Percentiles rank a stretch among this genome's conserved stretches.
Conservation (phyloP, 192 early-diverging fungal genomes). For the Coemansia reversa region DNA sequence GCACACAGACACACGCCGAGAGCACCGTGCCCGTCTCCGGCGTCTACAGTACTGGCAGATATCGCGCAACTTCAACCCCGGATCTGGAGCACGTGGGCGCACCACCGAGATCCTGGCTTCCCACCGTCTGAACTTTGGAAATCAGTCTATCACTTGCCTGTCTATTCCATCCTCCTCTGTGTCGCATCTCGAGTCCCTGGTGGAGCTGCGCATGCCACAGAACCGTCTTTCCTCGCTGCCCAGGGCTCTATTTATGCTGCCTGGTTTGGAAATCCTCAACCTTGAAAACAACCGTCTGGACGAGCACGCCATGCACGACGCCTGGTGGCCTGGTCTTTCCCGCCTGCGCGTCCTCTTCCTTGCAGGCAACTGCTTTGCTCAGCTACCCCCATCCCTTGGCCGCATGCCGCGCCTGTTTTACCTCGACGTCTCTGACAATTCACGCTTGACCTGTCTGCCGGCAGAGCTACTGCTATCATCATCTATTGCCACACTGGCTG, state of each 20-base stretch:
- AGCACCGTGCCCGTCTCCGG: neutral
- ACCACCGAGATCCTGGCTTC: conserved; percentile 39
- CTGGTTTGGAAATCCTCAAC: conserved; percentile 47
- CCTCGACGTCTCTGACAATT: conserved; percentile 43
- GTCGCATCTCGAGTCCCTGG: conserved; percentile 16
- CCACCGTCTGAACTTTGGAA: conserved; percentile 43
- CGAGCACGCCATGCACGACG: conserved; percentile 7
- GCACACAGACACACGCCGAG: conserved; percentile 1
- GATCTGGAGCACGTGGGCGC: neutral
- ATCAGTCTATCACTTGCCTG: conserved; percentile 32
- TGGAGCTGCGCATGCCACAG: conserved; percentile 46
- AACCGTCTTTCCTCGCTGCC: conserved; percentile 44
- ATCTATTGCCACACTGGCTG: conserved; percentile 33
- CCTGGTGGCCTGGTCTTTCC: conserved; percentile 20
- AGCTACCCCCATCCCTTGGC: conserved; percentile 34
- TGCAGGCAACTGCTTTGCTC: conserved; percentile 26
- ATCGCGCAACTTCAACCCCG: conserved; percentile 29
- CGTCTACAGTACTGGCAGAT: conserved; percentile 43
- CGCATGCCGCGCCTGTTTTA: conserved; percentile 44
- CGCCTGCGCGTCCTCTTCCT: conserved; percentile 43
- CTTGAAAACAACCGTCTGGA: conserved; percentile 40
- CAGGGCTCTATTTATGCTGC: conserved; percentile 27
- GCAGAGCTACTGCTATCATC: conserved; percentile 28
- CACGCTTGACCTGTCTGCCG: conserved; percentile 15
- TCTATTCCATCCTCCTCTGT: conserved; percentile 28